phyloP scores from a whole-genome alignment of 352 stramenopile species.

The Aphanomyces euteiches region DNA sequence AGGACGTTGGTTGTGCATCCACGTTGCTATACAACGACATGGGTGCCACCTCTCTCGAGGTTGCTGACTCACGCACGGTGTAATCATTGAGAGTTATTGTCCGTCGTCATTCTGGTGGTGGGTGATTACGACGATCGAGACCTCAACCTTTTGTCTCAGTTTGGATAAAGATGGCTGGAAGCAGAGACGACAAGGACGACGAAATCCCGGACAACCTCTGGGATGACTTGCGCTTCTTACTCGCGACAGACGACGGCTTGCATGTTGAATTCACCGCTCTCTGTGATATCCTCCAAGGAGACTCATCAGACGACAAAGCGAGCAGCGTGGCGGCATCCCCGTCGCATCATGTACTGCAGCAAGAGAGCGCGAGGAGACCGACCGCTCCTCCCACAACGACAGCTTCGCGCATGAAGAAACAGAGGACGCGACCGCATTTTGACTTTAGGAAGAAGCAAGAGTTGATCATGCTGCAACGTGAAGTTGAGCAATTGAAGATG shows the following conservation, averaged over 20 bases:
- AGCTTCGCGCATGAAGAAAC: too few relatives aligned
- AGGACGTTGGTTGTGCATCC: too few relatives aligned
- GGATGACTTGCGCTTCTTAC: background rate
- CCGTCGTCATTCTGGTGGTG: too few relatives aligned
- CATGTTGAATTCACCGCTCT: background rate
- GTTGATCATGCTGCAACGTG: background rate
- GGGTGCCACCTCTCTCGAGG: too few relatives aligned
- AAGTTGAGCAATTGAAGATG: constrained; percentile 3
- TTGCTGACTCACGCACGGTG: too few relatives aligned
- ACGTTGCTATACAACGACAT: too few relatives aligned
- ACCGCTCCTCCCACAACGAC: too few relatives aligned
- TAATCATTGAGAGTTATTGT: too few relatives aligned
- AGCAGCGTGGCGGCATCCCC: background rate
- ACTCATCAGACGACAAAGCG: background rate
- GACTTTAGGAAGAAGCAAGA: background rate
- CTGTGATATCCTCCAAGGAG: background rate
- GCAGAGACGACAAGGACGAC: background rate
- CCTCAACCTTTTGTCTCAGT: too few relatives aligned
- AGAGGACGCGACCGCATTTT: background rate
- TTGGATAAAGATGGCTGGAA: background rate
- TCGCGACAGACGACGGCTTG: background rate
- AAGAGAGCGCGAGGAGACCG: too few relatives aligned
- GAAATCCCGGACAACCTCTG: background rate
- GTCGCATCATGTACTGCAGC: too few relatives aligned
- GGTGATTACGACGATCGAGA: too few relatives aligned